Conservation (phyloP, 2,329 filamentous ascomycete species). For the Orbilia ellipsospora region DNA sequence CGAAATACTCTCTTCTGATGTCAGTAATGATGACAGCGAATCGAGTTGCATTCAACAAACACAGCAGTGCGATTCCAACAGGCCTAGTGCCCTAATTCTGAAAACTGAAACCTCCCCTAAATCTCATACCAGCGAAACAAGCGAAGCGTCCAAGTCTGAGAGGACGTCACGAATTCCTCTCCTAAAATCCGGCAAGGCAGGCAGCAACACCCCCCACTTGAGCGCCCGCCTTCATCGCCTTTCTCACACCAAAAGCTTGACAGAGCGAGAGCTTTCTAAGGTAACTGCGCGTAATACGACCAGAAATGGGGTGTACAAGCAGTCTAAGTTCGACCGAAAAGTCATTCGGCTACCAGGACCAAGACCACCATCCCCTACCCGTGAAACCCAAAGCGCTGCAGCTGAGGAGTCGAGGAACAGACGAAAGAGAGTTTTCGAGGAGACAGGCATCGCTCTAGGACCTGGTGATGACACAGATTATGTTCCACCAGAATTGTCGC, state of each 20-base stretch:
- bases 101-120: constrained; percentile 2
- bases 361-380: constrained; percentile 39
- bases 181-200: constrained; percentile 10
- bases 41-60: neutral
- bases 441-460: constrained; percentile 37
- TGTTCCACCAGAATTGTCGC: constrained; percentile 32
- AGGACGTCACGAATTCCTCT: constrained; percentile 39
- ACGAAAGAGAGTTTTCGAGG: constrained; percentile 41
- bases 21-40: constrained; percentile 12
- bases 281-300: constrained; percentile 49
- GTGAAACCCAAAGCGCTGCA: constrained; percentile 31
- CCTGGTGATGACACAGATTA: constrained; percentile 46
- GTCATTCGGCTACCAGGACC: constrained; percentile 30
- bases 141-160: constrained; percentile 2
- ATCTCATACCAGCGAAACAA: constrained; percentile 7
- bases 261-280: constrained; percentile 46
- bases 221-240: constrained; percentile 34
- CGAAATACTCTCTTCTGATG: constrained; percentile 19
- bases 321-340: constrained; percentile 44
- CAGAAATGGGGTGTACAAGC: constrained; percentile 45
- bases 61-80: neutral
- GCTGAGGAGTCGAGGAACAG: constrained; percentile 30
- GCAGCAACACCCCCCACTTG: constrained; percentile 3
- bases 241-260: constrained; percentile 36
- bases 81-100: neutral